Percentiles rank a stretch among this genome's conserved stretches.
Evolutionary conservation across 2,329 filamentous ascomycete species (phyloP).

Genomic region (Ascochyta pisi): DNA sequence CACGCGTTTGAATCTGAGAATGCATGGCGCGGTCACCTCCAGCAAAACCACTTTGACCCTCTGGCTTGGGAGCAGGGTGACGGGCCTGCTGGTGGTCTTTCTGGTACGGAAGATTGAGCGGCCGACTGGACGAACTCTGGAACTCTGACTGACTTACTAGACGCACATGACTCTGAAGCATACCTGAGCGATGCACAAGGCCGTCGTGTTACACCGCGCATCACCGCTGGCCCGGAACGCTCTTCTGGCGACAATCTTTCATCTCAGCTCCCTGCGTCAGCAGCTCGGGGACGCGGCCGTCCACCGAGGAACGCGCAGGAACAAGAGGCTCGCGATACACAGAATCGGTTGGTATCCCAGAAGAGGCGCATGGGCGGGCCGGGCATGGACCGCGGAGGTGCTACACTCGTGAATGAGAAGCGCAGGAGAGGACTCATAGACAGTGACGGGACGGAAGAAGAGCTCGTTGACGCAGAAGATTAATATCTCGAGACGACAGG

Average conservation of each 20-base stretch:
- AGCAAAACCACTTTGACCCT: conserved; percentile 59
- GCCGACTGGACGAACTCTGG: conserved; percentile 9
- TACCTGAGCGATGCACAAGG: conserved; percentile 58
- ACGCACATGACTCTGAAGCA: conserved; percentile 52
- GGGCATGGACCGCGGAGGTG: conserved; percentile 61
- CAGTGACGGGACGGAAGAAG: conserved; percentile 59
- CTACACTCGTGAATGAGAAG: conserved; percentile 60
- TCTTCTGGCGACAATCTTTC: conserved; percentile 10
- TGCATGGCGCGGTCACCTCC: conserved; percentile 60
- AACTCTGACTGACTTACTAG: conserved; percentile 34
- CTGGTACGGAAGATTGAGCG: conserved; percentile 58
- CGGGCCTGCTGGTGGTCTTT: conserved; percentile 61
- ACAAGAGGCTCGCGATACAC: conserved; percentile 55
- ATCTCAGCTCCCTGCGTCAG: conserved; percentile 28
- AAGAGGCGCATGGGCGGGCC: conserved; percentile 60
- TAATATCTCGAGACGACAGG: conserved; percentile 9
- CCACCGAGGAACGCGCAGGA: conserved; percentile 43
- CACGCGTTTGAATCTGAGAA: conserved; percentile 48
- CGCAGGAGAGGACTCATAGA: conserved; percentile 59
- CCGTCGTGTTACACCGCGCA: conserved; percentile 56
- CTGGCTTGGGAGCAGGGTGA: conserved; percentile 67
- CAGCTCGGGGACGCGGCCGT: conserved; percentile 41
- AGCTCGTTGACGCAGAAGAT: conserved; percentile 44
- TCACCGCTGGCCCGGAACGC: conserved; percentile 33
- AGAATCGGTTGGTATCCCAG: conserved; percentile 55